Percentiles rank a stretch among this genome's conserved stretches.
These are phyloP conservation scores for Chrysanthemum seticuspe DNA, from an alignment of 129 eudicot species.

Conservation along the genomic window DNA sequence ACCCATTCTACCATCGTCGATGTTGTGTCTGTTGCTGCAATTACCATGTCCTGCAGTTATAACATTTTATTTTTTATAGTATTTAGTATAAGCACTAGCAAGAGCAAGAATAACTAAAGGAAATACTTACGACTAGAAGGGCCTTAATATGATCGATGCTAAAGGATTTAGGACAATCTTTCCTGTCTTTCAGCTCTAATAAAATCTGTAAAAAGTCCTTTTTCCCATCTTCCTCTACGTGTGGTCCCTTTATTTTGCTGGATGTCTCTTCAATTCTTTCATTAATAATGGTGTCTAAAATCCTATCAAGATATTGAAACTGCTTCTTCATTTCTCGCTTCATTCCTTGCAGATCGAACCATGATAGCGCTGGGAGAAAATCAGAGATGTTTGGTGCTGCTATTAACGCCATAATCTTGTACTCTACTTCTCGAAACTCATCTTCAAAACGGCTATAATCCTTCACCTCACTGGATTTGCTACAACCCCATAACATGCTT, in stretches of 20 bases:
- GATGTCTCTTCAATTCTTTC: neutral
- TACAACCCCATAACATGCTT: constrained; percentile 24
- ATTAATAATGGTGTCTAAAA: neutral
- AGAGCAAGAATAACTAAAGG: neutral
- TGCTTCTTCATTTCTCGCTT: constrained; percentile 15
- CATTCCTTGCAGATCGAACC: constrained; percentile 31
- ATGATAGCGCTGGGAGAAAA: constrained; percentile 24
- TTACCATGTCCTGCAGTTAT: constrained; percentile 31
- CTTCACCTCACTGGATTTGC: constrained; percentile 21
- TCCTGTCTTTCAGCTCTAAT: constrained; percentile 28
- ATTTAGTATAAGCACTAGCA: neutral
- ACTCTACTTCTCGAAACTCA: constrained; percentile 26
- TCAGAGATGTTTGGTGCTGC: constrained; percentile 30
- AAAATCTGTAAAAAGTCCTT: constrained; percentile 36
- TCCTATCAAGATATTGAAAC: neutral
- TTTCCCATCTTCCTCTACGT: constrained; percentile 4
- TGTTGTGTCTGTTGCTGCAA: constrained; percentile 40
- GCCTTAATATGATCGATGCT: constrained; percentile 26
- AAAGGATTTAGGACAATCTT: constrained; percentile 9
- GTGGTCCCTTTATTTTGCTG: neutral
- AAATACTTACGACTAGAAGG: constrained; percentile 29
- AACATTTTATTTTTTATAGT: neutral
- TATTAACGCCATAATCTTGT: constrained; percentile 10
- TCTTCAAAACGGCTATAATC: neutral
- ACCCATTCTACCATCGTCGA: constrained; percentile 34